Evolutionary conservation across 345 rosid genomes (phyloP).

Genomic region (Brassica juncea): DNA sequence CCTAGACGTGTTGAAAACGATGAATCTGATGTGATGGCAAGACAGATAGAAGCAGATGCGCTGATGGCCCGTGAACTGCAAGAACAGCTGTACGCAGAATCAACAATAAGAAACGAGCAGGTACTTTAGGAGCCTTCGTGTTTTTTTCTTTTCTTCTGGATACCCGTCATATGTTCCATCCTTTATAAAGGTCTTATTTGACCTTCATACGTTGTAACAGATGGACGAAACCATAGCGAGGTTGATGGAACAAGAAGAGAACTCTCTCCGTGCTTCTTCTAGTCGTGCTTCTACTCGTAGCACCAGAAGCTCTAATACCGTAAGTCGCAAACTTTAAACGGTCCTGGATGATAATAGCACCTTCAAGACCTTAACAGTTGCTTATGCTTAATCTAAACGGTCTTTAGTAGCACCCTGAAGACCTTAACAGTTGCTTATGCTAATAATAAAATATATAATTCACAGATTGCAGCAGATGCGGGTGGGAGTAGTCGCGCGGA

Average conservation of each 20-base stretch:
- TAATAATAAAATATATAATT: not conserved
- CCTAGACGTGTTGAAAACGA: constrained; percentile 37
- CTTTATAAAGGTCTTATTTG: constrained; percentile 7
- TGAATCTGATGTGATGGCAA: constrained; percentile 56
- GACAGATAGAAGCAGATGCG: constrained; percentile 95
- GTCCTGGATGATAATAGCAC: not conserved
- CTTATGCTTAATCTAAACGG: not conserved
- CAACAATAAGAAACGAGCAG: constrained; percentile 45
- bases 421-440: constrained; percentile 6
- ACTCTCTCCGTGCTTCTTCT: constrained; percentile 38
- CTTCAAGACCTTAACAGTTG: not conserved
- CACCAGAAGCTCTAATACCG: constrained; percentile 40
- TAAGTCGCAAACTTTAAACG: constrained; percentile 39
- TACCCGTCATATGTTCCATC: constrained; percentile 7
- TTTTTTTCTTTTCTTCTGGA: not conserved
- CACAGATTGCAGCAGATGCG: constrained; percentile 36
- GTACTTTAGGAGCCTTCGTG: constrained; percentile 31
- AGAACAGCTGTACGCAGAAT: constrained; percentile 78
- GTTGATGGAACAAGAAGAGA: constrained; percentile 69
- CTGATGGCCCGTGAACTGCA: constrained; percentile 84
- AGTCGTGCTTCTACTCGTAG: constrained; percentile 35
- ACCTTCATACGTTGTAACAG: constrained; percentile 44
- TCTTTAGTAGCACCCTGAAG: not conserved
- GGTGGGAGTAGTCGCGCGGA: constrained; percentile 46
- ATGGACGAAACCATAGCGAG: constrained; percentile 61